Evolutionary conservation across 176 grass and related monocot genomes (phyloP).

Genomic region (Cymbopogon citratus): DNA sequence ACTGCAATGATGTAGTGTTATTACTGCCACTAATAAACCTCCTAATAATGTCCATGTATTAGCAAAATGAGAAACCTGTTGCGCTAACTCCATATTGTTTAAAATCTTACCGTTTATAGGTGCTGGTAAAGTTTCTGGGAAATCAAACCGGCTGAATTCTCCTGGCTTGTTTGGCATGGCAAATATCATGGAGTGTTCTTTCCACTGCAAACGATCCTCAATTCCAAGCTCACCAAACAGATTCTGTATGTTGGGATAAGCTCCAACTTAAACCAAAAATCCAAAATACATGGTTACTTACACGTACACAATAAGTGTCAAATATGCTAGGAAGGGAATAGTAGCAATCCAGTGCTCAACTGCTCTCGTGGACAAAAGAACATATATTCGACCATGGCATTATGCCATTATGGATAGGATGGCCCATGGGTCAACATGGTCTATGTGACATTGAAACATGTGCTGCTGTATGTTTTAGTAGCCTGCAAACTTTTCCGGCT

Average conservation of each 20-base stretch:
- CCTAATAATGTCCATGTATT: conserved; percentile 1
- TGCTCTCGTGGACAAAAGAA: neutral
- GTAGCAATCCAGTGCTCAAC: neutral
- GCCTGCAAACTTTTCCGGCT: conserved; percentile 1
- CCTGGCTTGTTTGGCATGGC: conserved; percentile 96
- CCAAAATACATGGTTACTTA: conserved; percentile 42
- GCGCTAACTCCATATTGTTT: neutral
- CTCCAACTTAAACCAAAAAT: conserved; percentile 75
- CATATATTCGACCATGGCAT: neutral
- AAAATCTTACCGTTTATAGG: conserved; percentile 75
- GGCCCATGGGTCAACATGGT: neutral
- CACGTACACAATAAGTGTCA: conserved; percentile 11
- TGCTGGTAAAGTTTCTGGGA: conserved; percentile 81
- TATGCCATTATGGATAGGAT: neutral
- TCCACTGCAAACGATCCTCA: conserved; percentile 97
- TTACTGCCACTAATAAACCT: neutral
- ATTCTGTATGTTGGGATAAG: conserved; percentile 98
- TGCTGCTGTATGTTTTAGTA: neutral
- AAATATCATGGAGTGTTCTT: conserved; percentile 99
- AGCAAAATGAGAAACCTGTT: neutral
- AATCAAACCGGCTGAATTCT: conserved; percentile 96
- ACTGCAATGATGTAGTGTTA: neutral
- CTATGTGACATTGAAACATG: conserved; percentile 16
- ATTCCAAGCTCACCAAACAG: conserved; percentile 96
- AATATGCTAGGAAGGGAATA: conserved; percentile 26